Base-by-base conservation (phyloP, 1,284 basidiomycete genomes). In the Ustilago nuda region DNA sequence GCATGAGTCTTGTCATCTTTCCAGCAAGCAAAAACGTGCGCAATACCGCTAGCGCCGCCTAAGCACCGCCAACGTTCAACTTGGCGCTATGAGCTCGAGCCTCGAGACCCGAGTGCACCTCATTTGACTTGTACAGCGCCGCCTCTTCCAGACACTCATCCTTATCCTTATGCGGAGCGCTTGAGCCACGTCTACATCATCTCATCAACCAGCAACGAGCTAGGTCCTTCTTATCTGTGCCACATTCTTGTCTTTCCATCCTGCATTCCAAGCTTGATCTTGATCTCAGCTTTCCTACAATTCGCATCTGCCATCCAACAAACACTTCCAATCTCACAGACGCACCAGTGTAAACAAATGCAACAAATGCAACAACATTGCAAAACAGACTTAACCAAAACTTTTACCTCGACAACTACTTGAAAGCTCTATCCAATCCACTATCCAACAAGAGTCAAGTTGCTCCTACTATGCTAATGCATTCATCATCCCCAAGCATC, bases 381-480 rank as follows among this genome's bases (percentile, higher is more conserved):
- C 43, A 45, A 45, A 19, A 45, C 6, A 45, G 15, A 13, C n/a
- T 7, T 23, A 45, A 45, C 43, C n/a, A 45, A 17, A n/a, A 45
- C 7, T 11, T 19, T 19, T 37, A 37, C 36, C 9, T 37, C 36
- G 36, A 37, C 13, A 37, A 13, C 13, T 9, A 37, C 8, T 8
- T 9, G 13, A 37, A 37, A 15, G 17, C 11, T 41, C 13, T 41
- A 41, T 41, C 11, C 13, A 13, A 6, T 15, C 13, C 11, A 2
- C 17, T 19, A 8, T 27, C 46, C 7, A 30, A 54, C 37, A 56
- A 56, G 43, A 13, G 37, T 8, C n/a, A 54, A 19, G 35, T 12
- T 54, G 19, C 36, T 55, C 27, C 36, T 41, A 55, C 27, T 55
- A 55, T 41, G 30, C 36, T 41, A 55, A 41, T 55, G 41, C 37